These are phyloP conservation scores for Erythrophleum fordii DNA, from an alignment of 306 rosid genomes.

Conservation along the genomic window DNA sequence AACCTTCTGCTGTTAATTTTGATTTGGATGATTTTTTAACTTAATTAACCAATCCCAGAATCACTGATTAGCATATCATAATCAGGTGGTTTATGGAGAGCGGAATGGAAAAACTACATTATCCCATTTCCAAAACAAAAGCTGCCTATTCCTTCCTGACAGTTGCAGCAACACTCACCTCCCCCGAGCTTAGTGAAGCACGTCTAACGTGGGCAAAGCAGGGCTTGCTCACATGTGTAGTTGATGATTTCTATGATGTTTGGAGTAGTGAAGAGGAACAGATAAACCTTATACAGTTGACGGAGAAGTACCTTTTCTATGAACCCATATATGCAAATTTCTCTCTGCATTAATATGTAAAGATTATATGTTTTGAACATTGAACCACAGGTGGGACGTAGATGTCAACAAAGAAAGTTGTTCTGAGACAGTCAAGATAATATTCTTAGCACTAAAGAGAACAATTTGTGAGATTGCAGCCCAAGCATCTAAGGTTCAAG, in stretches of 20 bases:
- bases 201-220: conserved; percentile 62
- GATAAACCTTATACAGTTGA: conserved; percentile 42
- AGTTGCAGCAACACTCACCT: not conserved
- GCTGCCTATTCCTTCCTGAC: not conserved
- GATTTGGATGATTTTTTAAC: too few species aligned
- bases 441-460: conserved; percentile 45
- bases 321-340: not conserved
- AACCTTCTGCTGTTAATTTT: not conserved
- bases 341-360: not conserved
- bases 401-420: conserved; percentile 47
- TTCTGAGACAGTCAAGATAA: conserved; percentile 54
- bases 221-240: conserved; percentile 53
- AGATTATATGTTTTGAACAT: not conserved
- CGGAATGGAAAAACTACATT: not conserved
- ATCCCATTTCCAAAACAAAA: not conserved
- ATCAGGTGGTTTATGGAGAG: not conserved
- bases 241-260: conserved; percentile 62
- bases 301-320: conserved; percentile 48
- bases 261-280: conserved; percentile 63
- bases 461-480: conserved; percentile 48
- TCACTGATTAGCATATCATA: not conserved
- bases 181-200: conserved; percentile 53
- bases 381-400: conserved; percentile 56
- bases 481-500: conserved; percentile 48
- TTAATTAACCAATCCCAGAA: too few species aligned